A percentile compares a stretch with the other conserved stretches of the same genome.
phyloP scores from a whole-genome alignment of 805 yeast species.

The Tetrapisispora namnaoensis region DNA sequence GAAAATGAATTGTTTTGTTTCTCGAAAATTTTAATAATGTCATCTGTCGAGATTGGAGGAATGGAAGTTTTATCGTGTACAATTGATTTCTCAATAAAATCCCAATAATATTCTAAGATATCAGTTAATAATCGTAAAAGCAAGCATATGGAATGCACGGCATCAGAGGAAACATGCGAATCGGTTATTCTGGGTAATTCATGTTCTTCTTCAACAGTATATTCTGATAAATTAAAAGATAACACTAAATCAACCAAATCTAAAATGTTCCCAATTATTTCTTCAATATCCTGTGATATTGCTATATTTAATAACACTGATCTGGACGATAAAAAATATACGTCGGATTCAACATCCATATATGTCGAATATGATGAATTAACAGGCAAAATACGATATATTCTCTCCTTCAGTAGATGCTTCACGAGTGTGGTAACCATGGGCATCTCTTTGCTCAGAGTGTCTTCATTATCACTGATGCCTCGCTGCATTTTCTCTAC shows the following conservation, averaged over 20 bases:
- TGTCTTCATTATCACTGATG: constrained; percentile 53
- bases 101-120: constrained; percentile 34
- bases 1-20: constrained; percentile 14
- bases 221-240: background rate
- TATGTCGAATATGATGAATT: constrained; percentile 15
- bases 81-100: constrained; percentile 9
- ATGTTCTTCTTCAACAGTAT: constrained; percentile 4
- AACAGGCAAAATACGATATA: constrained; percentile 19
- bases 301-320: constrained; percentile 19
- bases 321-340: constrained; percentile 17
- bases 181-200: constrained; percentile 5
- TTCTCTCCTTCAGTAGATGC: constrained; percentile 17
- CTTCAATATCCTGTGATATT: constrained; percentile 13
- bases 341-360: constrained; percentile 17
- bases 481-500: too few species aligned
- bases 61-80: constrained; percentile 12
- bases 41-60: background rate
- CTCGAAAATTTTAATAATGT: background rate
- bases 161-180: constrained; percentile 6
- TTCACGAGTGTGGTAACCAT: constrained; percentile 52
- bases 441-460: background rate
- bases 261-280: constrained; percentile 11
- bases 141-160: constrained; percentile 23
- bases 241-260: constrained; percentile 15
- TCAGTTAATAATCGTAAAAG: constrained; percentile 34